phyloP scores from a whole-genome alignment of 1,284 basidiomycete species.

The Trichosporon sp. region DNA sequence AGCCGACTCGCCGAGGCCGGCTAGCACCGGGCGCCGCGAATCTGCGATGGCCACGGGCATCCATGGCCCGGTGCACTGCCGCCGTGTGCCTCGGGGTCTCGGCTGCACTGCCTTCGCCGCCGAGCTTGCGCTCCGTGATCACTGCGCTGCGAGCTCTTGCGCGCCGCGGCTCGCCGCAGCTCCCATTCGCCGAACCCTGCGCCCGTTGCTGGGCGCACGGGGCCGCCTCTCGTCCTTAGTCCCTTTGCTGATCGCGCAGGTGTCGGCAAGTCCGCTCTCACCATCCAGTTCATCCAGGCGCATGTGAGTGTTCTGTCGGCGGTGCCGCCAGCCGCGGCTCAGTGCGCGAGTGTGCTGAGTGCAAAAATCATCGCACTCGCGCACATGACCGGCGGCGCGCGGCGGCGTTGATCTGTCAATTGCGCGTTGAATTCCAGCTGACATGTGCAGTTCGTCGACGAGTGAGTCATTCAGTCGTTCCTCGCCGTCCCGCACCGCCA shows the following conservation, averaged over 20 bases:
- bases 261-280: slow-evolving; percentile 88
- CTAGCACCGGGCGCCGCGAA: neutral
- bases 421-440: slow-evolving; percentile 8
- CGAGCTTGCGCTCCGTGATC: neutral
- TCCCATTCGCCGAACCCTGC: neutral
- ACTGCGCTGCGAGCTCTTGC: neutral
- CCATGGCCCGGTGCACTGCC: neutral
- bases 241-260: slow-evolving; percentile 53
- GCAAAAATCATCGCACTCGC: neutral
- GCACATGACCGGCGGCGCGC: neutral
- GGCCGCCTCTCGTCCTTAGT: neutral
- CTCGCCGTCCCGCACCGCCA: neutral
- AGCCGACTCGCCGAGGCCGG: neutral
- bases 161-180: neutral
- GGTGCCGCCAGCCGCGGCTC: neutral
- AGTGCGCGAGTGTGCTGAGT: neutral
- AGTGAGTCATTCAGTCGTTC: slow-evolving; percentile 50
- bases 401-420: neutral
- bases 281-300: slow-evolving; percentile 92
- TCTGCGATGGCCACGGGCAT: neutral
- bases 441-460: slow-evolving; percentile 82
- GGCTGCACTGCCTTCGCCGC: neutral
- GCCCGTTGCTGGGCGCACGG: neutral
- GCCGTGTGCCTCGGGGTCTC: neutral
- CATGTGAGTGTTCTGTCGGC: slow-evolving; percentile 37